phyloP scores from a whole-genome alignment of 2,329 filamentous ascomycete species.

The Fusarium mangiferae region DNA sequence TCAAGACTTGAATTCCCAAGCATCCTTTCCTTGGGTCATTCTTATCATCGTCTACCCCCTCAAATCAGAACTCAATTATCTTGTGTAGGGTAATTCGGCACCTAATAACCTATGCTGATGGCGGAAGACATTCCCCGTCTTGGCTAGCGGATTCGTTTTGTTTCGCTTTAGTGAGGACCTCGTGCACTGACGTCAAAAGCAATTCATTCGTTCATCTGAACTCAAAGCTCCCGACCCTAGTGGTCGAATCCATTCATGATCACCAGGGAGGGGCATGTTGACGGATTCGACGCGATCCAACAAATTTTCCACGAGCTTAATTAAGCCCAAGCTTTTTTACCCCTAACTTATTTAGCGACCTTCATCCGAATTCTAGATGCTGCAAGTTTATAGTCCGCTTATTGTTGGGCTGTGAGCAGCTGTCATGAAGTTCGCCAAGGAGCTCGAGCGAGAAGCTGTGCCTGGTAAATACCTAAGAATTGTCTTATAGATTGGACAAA shows the following conservation, averaged over 20 bases:
- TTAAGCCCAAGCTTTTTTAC: not conserved
- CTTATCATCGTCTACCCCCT: not conserved
- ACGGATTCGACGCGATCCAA: slow-evolving; percentile 16
- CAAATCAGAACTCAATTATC: not conserved
- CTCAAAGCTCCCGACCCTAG: not conserved
- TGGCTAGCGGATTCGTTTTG: slow-evolving; percentile 22
- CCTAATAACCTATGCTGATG: not conserved
- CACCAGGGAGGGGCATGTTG: slow-evolving; percentile 31
- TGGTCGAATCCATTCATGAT: slow-evolving; percentile 12
- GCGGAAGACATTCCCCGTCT: not conserved
- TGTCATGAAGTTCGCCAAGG: slow-evolving; percentile 75
- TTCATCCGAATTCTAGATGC: slow-evolving; percentile 21
- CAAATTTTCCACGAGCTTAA: not conserved
- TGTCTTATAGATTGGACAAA: not conserved
- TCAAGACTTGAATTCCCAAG: not conserved
- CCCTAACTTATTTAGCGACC: not conserved
- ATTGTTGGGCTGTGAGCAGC: slow-evolving; percentile 21
- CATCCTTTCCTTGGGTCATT: not conserved
- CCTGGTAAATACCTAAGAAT: slow-evolving; percentile 66
- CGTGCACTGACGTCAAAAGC: slow-evolving; percentile 40
- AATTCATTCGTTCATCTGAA: not conserved
- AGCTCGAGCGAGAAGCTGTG: slow-evolving; percentile 87
- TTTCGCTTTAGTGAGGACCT: not conserved
- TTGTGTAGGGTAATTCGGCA: slow-evolving; percentile 17
- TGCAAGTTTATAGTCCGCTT: slow-evolving; percentile 16